phyloP scores from a whole-genome alignment of 2,329 filamentous ascomycete genomes.

The Magnaporthiopsis poae region DNA sequence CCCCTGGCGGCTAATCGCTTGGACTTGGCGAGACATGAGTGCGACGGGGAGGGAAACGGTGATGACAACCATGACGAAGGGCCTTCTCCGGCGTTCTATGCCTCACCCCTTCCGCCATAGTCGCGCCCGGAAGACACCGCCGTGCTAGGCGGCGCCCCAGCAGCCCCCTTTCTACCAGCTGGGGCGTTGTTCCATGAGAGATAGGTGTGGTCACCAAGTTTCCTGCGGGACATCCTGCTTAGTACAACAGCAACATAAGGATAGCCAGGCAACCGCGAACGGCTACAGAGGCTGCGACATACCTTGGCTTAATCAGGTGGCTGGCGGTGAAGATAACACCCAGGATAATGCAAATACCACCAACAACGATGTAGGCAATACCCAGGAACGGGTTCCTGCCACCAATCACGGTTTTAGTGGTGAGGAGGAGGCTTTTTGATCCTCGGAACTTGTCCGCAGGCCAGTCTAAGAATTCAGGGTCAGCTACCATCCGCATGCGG shows the following conservation, averaged over 20 bases:
- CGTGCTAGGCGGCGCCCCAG: constrained; percentile 25
- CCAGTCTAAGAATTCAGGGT: constrained; percentile 52
- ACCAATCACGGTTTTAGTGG: constrained; percentile 83
- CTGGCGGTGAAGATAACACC: constrained; percentile 81
- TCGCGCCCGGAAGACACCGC: constrained; percentile 49
- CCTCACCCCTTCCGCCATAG: constrained; percentile 22
- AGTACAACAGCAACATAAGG: constrained; percentile 9
- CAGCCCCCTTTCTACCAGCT: constrained; percentile 30
- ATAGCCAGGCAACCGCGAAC: not conserved
- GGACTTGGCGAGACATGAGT: not conserved
- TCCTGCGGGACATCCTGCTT: constrained; percentile 42
- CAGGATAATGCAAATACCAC: constrained; percentile 81
- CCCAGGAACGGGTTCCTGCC: constrained; percentile 92
- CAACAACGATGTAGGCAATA: constrained; percentile 90
- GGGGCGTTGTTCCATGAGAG: constrained; percentile 77
- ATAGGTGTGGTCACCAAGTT: constrained; percentile 96
- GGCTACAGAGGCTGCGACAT: constrained; percentile 22
- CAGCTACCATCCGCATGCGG: constrained; percentile 5
- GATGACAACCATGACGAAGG: not conserved
- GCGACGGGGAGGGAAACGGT: not conserved
- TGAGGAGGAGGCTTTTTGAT: constrained; percentile 81
- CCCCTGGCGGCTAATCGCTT: not conserved
- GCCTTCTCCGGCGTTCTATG: constrained; percentile 4
- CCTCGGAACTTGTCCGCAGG: constrained; percentile 68
- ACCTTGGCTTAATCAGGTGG: constrained; percentile 85